phyloP scores from a whole-genome alignment of 768 basidiomycete genomes.

The Mycena haematopus region DNA sequence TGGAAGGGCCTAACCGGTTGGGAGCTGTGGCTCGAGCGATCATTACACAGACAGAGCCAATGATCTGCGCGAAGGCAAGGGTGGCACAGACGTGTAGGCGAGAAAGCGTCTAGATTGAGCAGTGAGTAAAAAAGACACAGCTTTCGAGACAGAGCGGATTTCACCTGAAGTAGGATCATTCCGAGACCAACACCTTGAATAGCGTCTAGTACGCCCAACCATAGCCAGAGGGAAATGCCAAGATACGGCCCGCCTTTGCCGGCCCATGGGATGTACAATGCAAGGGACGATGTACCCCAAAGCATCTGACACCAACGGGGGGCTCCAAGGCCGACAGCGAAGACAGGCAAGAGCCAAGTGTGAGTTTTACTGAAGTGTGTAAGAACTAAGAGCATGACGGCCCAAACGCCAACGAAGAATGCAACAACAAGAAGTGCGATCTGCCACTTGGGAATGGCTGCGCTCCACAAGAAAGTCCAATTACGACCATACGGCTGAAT shows the following conservation, averaged over 20 bases:
- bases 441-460: slow-evolving; percentile 82
- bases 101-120: slow-evolving; percentile 72
- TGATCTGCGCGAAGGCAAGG: slow-evolving; percentile 87
- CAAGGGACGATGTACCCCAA: slow-evolving; percentile 95
- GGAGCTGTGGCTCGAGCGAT: slow-evolving; percentile 90
- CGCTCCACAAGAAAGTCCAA: slow-evolving; percentile 93
- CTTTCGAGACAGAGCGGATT: slow-evolving; percentile 31
- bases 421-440: slow-evolving; percentile 77
- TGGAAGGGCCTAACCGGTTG: slow-evolving; percentile 85
- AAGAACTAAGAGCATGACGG: slow-evolving; percentile 69
- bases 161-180: slow-evolving; percentile 82
- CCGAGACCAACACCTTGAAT: slow-evolving; percentile 94
- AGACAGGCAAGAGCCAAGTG: slow-evolving; percentile 94
- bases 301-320: slow-evolving; percentile 97
- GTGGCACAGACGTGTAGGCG: slow-evolving; percentile 95
- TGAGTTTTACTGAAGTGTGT: slow-evolving; percentile 92
- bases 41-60: slow-evolving; percentile 92
- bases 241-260: slow-evolving; percentile 86
- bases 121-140: slow-evolving; percentile 28
- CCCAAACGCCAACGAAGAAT: slow-evolving; percentile 94
- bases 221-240: slow-evolving; percentile 90
- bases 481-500: slow-evolving; percentile 88
- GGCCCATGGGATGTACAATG: slow-evolving; percentile 94
- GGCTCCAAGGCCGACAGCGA: slow-evolving; percentile 93
- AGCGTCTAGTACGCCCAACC: slow-evolving; percentile 94